Evolutionary conservation across 352 stramenopile genomes (phyloP).

Genomic region (Aphanomyces invadans): DNA sequence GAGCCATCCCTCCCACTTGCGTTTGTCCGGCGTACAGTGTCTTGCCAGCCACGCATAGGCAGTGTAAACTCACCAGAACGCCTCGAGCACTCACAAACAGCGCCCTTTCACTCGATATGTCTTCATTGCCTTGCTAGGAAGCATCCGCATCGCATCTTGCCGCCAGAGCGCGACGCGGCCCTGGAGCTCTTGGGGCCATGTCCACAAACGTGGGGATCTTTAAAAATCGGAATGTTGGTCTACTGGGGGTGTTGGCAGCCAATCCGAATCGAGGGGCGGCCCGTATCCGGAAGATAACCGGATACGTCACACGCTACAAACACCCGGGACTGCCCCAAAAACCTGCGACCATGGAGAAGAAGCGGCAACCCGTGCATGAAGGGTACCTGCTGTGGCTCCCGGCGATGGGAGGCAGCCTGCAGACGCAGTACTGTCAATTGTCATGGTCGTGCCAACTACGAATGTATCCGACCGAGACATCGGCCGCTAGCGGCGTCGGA

Average conservation of each 20-base stretch:
- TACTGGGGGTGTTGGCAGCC: neutral
- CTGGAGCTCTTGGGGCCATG: too few relatives aligned
- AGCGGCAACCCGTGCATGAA: slow-evolving; percentile 19
- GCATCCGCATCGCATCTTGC: neutral
- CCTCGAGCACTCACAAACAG: too few relatives aligned
- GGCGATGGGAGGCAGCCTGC: neutral
- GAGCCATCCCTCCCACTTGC: too few relatives aligned
- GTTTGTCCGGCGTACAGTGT: too few relatives aligned
- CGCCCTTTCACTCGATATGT: too few relatives aligned
- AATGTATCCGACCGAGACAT: slow-evolving; percentile 12
- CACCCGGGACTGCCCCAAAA: neutral
- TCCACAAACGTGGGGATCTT: too few relatives aligned
- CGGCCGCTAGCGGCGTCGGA: slow-evolving; percentile 1
- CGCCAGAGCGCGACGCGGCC: too few relatives aligned
- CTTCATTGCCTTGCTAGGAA: too few relatives aligned
- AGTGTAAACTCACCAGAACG: too few relatives aligned
- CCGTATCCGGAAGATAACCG: neutral
- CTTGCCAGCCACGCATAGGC: too few relatives aligned
- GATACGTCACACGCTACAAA: slow-evolving; percentile 5
- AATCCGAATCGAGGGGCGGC: neutral
- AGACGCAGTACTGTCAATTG: slow-evolving; percentile 15
- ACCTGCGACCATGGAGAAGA: slow-evolving; percentile 15
- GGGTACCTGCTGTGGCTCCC: slow-evolving; percentile 20
- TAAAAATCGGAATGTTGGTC: neutral
- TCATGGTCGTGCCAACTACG: slow-evolving; percentile 19